A percentile compares a stretch with the other conserved stretches of the same genome.
Evolutionary conservation across 169 alveolate species (phyloP).

Genomic region (Plasmodium fragile): DNA sequence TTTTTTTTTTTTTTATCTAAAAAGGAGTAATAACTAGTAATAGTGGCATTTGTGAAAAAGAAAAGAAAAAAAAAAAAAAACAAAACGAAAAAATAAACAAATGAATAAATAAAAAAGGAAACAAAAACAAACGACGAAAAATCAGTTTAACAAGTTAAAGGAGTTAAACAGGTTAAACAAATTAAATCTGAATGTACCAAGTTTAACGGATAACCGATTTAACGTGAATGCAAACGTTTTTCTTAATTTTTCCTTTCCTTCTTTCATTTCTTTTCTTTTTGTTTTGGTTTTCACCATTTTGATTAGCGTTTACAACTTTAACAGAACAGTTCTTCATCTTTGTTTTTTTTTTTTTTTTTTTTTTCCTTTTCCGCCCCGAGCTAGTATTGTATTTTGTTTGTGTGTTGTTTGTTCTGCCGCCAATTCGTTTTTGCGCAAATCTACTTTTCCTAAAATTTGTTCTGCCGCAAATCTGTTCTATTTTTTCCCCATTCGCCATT

Average conservation of each 20-base stretch:
- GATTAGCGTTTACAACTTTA: constrained; percentile 22
- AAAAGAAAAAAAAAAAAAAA: constrained; percentile 12
- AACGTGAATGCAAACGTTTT: constrained; percentile 9
- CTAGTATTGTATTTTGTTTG: constrained; percentile 29
- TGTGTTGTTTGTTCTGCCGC: background rate
- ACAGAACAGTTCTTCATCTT: constrained; percentile 14
- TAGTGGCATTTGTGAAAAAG: background rate
- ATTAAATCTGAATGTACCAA: background rate
- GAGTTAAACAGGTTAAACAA: constrained; percentile 14
- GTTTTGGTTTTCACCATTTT: constrained; percentile 26
- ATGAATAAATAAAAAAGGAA: constrained; percentile 1
- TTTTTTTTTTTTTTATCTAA: background rate
- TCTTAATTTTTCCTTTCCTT: constrained; percentile 34
- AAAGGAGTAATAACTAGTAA: constrained; percentile 13
- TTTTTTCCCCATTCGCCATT: constrained; percentile 4
- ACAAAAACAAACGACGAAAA: constrained; percentile 4
- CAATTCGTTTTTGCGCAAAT: background rate
- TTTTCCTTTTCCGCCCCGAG: constrained; percentile 19
- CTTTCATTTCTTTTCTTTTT: constrained; percentile 11
- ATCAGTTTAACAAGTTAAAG: background rate
- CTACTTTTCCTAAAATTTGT: background rate
- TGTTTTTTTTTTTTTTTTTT: constrained; percentile 8
- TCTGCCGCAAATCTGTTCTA: background rate
- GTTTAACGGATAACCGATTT: background rate
- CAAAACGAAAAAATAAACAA: background rate